Conservation (phyloP, 805 yeast genomes). For the Spathaspora passalidarum region DNA sequence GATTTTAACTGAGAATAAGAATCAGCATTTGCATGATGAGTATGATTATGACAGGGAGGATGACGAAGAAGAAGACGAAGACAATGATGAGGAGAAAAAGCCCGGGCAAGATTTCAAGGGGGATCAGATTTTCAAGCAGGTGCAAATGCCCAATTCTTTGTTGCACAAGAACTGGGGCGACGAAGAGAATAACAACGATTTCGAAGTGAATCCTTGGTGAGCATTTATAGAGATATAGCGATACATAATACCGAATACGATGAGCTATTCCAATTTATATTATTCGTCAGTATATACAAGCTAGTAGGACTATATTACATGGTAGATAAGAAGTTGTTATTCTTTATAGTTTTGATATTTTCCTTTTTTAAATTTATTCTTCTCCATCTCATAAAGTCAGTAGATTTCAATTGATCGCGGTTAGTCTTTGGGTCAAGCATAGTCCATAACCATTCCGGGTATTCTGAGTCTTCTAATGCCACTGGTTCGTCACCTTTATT, state of each 20-base stretch:
- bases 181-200: constrained; percentile 29
- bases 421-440: constrained; percentile 68
- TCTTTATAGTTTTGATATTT: constrained; percentile 69
- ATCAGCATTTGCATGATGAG: constrained; percentile 28
- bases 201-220: constrained; percentile 68
- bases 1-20: constrained; percentile 34
- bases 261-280: too few relatives aligned
- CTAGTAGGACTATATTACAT: constrained; percentile 31
- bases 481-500: constrained; percentile 85
- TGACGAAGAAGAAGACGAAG: constrained; percentile 22
- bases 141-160: constrained; percentile 47
- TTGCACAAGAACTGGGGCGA: constrained; percentile 49
- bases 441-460: constrained; percentile 95
- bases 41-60: constrained; percentile 23
- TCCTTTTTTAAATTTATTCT: constrained; percentile 61
- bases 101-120: constrained; percentile 27
- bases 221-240: too few relatives aligned
- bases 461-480: constrained; percentile 83
- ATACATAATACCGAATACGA: too few relatives aligned
- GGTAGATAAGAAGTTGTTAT: constrained; percentile 71
- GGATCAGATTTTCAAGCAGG: constrained; percentile 47
- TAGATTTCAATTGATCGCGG: constrained; percentile 51
- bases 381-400: constrained; percentile 66
- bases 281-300: constrained; percentile 3
- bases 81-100: constrained; percentile 14